Evolutionary conservation across 495 filamentous ascomycete species (phyloP), one percentile per base, ranked within the genome.

Genomic region (Aspergillus homomorphus): DNA sequence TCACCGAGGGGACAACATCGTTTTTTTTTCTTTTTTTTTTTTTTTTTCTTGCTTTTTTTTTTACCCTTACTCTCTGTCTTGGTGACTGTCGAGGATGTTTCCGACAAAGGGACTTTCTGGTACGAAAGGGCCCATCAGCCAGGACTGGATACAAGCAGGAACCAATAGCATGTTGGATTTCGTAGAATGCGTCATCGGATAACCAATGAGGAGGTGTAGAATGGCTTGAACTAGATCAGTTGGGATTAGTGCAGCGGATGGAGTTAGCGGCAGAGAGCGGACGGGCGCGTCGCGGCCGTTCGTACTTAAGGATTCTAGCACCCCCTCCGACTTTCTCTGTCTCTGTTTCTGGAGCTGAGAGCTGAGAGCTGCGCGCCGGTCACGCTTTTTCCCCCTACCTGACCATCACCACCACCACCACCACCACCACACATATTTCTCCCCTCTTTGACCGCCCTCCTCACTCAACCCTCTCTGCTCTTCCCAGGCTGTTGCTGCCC

Each of bases 261-360:
- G 75, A 75, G 73, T 71, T 76, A 64, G 65, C 67, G 67, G 66
- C 66, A 69, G 59, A 59, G 61, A 59, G 56, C 64, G 69, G 69
- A 62, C 62, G 64, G 69, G 73, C 63, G 69, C 71, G 69, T 74
- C 65, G 65, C 67, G 70, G 64, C 63, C 69, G 67, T 71, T 73
- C 69, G 75, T 79, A 79, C 75, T 79, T 79, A 79, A 79, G 76
- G 68, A 76, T 75, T 77, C 73, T 74, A 69, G 68, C 72, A 70
- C 72, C 75, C 75, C 71, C 74, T 73, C 73, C 70, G 70, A 67
- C 68, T 75, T 73, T 74, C 69, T 73, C 70, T 69, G 66, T 66
- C 67, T 71, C 66, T 73, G 62, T 66, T 71, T 69, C 66, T 73
- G 70, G 67, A 68, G 62, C 65, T 68, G 63, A 67, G 33, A 38